Percentiles rank a stretch among this genome's conserved stretches.
Evolutionary conservation across 345 rosid genomes (phyloP).

Genomic region (Gossypium longicalyx): DNA sequence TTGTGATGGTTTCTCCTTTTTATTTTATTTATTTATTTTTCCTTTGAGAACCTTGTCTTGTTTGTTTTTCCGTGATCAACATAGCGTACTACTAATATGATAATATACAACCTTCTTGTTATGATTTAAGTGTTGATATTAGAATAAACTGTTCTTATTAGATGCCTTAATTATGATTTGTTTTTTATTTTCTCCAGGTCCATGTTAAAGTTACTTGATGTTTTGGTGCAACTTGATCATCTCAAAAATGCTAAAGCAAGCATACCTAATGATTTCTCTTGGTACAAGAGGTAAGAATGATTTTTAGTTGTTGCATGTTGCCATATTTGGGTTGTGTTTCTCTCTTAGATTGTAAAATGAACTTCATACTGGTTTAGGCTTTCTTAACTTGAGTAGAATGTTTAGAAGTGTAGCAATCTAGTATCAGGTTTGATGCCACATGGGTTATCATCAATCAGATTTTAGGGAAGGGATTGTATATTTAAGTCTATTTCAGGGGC

Average conservation of each 20-base stretch:
- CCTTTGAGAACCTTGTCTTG: background rate
- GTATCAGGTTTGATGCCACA: background rate
- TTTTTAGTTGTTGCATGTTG: slow-evolving; percentile 4
- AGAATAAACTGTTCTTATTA: slow-evolving; percentile 1
- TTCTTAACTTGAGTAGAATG: background rate
- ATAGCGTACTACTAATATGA: slow-evolving; percentile 9
- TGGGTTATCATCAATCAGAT: background rate
- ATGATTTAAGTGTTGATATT: slow-evolving; percentile 1
- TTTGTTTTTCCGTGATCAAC: background rate
- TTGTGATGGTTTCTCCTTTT: background rate
- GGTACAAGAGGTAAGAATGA: slow-evolving; percentile 83
- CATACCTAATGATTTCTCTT: slow-evolving; percentile 98
- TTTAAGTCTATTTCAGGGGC: background rate
- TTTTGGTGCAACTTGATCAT: slow-evolving; percentile 97
- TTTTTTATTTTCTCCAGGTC: slow-evolving; percentile 53
- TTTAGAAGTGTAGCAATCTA: background rate
- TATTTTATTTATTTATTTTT: background rate
- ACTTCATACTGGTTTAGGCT: background rate
- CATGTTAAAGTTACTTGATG: slow-evolving; percentile 92
- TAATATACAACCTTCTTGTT: slow-evolving; percentile 2
- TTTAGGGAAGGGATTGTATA: background rate
- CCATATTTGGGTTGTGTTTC: background rate
- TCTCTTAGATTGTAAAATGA: background rate
- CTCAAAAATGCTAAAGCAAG: slow-evolving; percentile 99
- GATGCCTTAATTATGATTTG: background rate